Evolutionary conservation across 768 basidiomycete species (phyloP), one percentile per base, ranked within the genome.

Genomic region (Rhodotorula paludigena): DNA sequence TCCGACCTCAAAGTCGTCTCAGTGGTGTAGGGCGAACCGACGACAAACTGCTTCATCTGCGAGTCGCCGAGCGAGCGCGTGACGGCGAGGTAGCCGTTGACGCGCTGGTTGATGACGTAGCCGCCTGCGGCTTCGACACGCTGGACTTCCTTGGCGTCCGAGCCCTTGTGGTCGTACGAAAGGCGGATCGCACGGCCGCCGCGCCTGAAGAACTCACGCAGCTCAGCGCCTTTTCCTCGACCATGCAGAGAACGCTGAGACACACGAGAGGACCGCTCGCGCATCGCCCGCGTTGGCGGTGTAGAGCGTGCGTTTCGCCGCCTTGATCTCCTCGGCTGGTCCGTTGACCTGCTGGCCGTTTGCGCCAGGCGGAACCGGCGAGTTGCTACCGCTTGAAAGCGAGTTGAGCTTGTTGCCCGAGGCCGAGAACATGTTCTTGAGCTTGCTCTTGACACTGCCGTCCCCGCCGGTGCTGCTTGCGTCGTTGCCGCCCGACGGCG

Each of bases 151-250:
- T 96, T 92, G 76, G 88, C 88, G 78, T 99, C 96, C 18, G 89
- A 87, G 38, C 94, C 96, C 78, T 99, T 99, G 82, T 99, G 96
- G 77, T 99, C 96, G 78, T 99, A 98, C n/a, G 96, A 97, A 76
- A 99, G 80, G 48, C 96, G 84, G 8, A 98, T 86, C 6, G 92
- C 96, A 72, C 86, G 89, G 42, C 96, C 96, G 23, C 83, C 85
- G 49, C 96, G 87, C 76, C 81, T 81, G 23, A 1, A 35, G 10
- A 0, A 11, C 12, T 48, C 28, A 16, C 23, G 8, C 10, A 32
- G n/a, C n/a, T n/a, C n/a, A n/a, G n/a, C n/a, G n/a, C n/a, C n/a
- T n/a, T n/a, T n/a, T n/a, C n/a, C n/a, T n/a, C n/a, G n/a, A n/a
- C n/a, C n/a, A n/a, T n/a, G n/a, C 2, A 21, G 48, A 8, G 14